Evolutionary conservation across 352 stramenopile species (phyloP).

Genomic region (Peronospora destructor): DNA sequence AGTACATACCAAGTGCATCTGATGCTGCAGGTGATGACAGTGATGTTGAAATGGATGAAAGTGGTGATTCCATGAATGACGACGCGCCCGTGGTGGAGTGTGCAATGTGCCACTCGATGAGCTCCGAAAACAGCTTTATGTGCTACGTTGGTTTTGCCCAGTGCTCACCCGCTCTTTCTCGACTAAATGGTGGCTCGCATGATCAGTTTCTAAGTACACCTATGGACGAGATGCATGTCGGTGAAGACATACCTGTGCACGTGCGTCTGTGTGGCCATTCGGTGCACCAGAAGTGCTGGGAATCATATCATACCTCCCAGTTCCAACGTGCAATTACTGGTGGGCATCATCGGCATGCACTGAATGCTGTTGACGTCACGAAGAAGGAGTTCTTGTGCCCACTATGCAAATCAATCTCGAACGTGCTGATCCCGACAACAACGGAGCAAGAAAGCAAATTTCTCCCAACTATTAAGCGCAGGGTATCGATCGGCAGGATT

Average conservation of each 20-base stretch:
- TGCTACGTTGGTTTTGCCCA: slow-evolving; percentile 85
- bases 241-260: slow-evolving; percentile 74
- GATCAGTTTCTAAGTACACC: slow-evolving; percentile 57
- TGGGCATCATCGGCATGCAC: slow-evolving; percentile 86
- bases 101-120: slow-evolving; percentile 81
- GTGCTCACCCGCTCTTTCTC: slow-evolving; percentile 65
- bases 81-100: slow-evolving; percentile 46
- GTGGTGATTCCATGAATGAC: slow-evolving; percentile 46
- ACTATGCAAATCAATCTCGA: slow-evolving; percentile 96
- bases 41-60: slow-evolving; percentile 25
- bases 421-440: slow-evolving; percentile 90
- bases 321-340: slow-evolving; percentile 90
- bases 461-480: slow-evolving; percentile 22
- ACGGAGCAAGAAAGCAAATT: slow-evolving; percentile 45
- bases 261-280: slow-evolving; percentile 90
- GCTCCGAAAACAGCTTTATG: slow-evolving; percentile 75
- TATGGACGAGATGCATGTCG: slow-evolving; percentile 83
- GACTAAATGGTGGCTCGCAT: slow-evolving; percentile 51
- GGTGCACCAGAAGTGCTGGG: slow-evolving; percentile 92
- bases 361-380: slow-evolving; percentile 93
- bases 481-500: slow-evolving; percentile 16
- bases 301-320: slow-evolving; percentile 92
- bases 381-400: slow-evolving; percentile 96
- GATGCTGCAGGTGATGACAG: slow-evolving; percentile 24
- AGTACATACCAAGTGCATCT: slow-evolving; percentile 20